Base-by-base conservation (phyloP, 192 early-diverging fungal genomes). In the Entomortierella parvispora region DNA sequence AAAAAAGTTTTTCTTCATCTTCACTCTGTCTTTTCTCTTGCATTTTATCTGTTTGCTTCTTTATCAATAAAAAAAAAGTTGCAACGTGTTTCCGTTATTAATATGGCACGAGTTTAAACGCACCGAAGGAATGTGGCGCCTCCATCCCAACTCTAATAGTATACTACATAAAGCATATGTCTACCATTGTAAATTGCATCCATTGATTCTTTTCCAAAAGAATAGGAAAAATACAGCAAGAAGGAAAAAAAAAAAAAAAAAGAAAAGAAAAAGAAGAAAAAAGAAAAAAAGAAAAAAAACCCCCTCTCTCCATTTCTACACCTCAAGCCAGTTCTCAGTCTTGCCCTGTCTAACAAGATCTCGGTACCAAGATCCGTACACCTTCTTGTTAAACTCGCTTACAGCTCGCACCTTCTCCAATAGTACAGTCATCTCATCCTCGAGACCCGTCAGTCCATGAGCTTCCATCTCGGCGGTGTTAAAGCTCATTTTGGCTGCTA, bases 311-410 rank as follows among this genome's bases (percentile, higher is more conserved):
- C 44, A 44, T 20, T 56, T 56, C 32, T 12, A n/a, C 9, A n/a
- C 17, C 49, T 77, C 65, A 18, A 77, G 29, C 74, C 74, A 77
- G 14, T 47, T 68, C 61, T 77, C 74, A 11, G 74, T 53, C 17
- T 65, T 59, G 9, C 74, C 74, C 33, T 77, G 60, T 33, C 58
- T 77, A 15, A 77, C 66, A 52, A 77, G 32, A 46, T 77, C 74
- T 7, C 74, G 61, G 26, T 77, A 77, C 74, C 74, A 77, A 2
- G 60, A 51, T 49, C 74, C 74, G 25, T 77, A 77, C 23, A 77
- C 74, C 66, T 77, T 77, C 66, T 68, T 77, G 43, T 77, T 77
- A 26, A 77, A 77, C 55, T 77, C 74, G 29, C 52, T 58, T 33
- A 77, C 65, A 5, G 65, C 65, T 34, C 74, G 53, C 14, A 77